phyloP scores from a whole-genome alignment of 768 basidiomycete genomes.

The Tulasnella sp. region DNA sequence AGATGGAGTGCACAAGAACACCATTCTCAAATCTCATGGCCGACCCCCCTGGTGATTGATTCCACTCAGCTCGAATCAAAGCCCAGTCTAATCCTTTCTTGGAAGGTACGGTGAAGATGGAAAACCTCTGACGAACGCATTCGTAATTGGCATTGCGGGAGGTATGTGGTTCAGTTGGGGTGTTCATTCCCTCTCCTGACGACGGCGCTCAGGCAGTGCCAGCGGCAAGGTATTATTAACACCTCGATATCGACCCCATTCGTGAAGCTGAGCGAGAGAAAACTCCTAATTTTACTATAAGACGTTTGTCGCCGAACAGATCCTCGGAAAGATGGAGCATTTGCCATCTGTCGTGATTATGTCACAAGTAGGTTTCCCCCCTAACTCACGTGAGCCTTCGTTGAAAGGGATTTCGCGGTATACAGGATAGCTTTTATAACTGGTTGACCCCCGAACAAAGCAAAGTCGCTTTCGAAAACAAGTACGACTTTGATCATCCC shows the following conservation, averaged over 20 bases:
- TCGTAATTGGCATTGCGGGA: constrained; percentile 78
- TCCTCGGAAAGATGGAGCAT: constrained; percentile 70
- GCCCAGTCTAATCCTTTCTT: no score
- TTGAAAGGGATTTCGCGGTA: neutral
- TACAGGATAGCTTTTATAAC: constrained; percentile 91
- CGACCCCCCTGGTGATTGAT: constrained; percentile 66
- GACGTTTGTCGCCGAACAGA: constrained; percentile 82
- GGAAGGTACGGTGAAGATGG: constrained; percentile 69
- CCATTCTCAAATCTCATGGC: constrained; percentile 72
- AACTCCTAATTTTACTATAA: constrained; percentile 28
- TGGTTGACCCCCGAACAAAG: constrained; percentile 70
- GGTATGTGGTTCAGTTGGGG: constrained; percentile 31
- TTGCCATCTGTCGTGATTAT: constrained; percentile 86
- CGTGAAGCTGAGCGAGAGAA: neutral
- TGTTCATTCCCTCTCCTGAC: neutral
- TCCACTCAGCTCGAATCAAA: constrained; percentile 2
- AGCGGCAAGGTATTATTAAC: constrained; percentile 62
- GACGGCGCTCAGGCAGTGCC: constrained; percentile 40
- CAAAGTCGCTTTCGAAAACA: constrained; percentile 69
- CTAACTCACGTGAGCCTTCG: constrained; percentile 1
- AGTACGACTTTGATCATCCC: constrained; percentile 85
- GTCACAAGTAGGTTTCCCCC: constrained; percentile 53
- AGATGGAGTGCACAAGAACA: constrained; percentile 47
- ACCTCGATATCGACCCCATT: neutral
- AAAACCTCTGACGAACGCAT: constrained; percentile 58